Evolutionary conservation across 176 grass and related monocot species (phyloP).

Genomic region (Tillandsia leiboldiana): DNA sequence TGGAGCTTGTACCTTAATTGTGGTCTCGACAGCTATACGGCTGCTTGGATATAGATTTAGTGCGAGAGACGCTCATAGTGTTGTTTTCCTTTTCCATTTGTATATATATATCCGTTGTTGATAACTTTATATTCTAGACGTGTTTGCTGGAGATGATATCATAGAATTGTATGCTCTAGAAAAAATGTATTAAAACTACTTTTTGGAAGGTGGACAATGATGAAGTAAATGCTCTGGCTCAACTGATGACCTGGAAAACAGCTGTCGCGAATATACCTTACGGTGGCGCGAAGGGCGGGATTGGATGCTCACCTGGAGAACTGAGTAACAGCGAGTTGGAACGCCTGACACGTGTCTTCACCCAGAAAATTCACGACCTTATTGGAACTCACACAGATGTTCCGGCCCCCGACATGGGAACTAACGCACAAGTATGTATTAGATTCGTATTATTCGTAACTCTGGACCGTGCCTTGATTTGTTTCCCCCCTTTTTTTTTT

Average conservation of each 20-base stretch:
- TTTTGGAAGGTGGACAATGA: conserved; percentile 64
- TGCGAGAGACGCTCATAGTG: too few relatives aligned
- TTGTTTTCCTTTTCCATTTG: too few relatives aligned
- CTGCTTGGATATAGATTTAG: too few relatives aligned
- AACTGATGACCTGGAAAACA: conserved; percentile 99
- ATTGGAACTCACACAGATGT: conserved; percentile 87
- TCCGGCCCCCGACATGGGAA: conserved; percentile 96
- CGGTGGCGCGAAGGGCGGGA: conserved; percentile 95
- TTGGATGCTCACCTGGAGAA: conserved; percentile 68
- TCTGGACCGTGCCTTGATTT: conserved; percentile 1
- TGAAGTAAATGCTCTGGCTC: conserved; percentile 95
- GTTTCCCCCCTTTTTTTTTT: not conserved
- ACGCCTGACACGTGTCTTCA: conserved; percentile 89
- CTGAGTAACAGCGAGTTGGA: conserved; percentile 82
- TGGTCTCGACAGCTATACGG: too few relatives aligned
- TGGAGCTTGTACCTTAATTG: too few relatives aligned
- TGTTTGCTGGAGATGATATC: too few relatives aligned
- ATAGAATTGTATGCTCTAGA: not conserved
- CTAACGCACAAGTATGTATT: conserved; percentile 57
- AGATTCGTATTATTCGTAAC: not conserved
- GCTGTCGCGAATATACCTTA: conserved; percentile 84
- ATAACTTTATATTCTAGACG: too few relatives aligned
- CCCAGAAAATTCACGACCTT: conserved; percentile 98
- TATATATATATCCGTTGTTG: too few relatives aligned
- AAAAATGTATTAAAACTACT: not conserved